Percentiles rank a stretch among this genome's conserved stretches.
These are phyloP conservation scores for Gypsophila paniculata DNA, from an alignment of 179 eudicot species.

Conservation along the genomic window DNA sequence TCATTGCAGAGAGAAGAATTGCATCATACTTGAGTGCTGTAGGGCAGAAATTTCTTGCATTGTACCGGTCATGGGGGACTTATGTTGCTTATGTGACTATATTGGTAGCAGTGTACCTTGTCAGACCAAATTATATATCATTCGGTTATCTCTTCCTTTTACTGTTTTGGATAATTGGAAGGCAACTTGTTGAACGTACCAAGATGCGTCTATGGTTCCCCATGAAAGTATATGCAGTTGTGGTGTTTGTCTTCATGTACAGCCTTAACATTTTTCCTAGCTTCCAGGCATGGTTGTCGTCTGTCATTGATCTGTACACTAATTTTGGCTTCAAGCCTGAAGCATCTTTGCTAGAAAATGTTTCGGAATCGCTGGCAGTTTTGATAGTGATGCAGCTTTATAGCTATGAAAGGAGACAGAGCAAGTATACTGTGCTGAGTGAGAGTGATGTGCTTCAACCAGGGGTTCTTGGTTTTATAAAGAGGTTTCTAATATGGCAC, in stretches of 20 bases:
- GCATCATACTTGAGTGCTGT: constrained; percentile 81
- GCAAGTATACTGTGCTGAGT: constrained; percentile 44
- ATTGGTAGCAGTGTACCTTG: constrained; percentile 73
- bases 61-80: constrained; percentile 85
- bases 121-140: constrained; percentile 76
- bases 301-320: constrained; percentile 53
- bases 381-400: constrained; percentile 96
- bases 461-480: constrained; percentile 60
- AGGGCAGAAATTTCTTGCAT: constrained; percentile 63
- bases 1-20: constrained; percentile 76
- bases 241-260: constrained; percentile 71
- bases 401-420: constrained; percentile 94
- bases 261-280: constrained; percentile 74
- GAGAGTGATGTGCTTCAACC: constrained; percentile 46
- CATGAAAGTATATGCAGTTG: constrained; percentile 69
- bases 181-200: constrained; percentile 88
- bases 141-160: constrained; percentile 90
- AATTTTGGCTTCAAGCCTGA: constrained; percentile 62
- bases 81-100: constrained; percentile 88
- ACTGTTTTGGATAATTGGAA: constrained; percentile 89
- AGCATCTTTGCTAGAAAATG: constrained; percentile 66
- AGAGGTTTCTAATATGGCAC: constrained; percentile 89
- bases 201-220: constrained; percentile 90
- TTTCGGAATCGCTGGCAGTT: constrained; percentile 84
- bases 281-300: constrained; percentile 64